Conservation (phyloP, 148 eudicot genomes). For the Silene latifolia region DNA sequence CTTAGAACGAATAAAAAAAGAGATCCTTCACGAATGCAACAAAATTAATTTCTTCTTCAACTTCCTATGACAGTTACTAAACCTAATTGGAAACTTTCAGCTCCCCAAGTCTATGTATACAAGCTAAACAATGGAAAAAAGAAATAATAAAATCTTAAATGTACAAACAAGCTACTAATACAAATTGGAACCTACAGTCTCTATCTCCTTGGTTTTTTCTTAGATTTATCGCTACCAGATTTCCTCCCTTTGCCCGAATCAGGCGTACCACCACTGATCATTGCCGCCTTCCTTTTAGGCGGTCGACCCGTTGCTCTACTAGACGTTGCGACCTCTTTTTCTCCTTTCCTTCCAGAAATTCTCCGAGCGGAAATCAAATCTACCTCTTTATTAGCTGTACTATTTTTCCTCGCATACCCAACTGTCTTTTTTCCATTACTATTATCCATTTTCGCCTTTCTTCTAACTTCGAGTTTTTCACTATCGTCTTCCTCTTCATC, state of each 20-base stretch:
- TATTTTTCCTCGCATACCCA: slow-evolving; percentile 14
- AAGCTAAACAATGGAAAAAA: not conserved
- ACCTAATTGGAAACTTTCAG: slow-evolving; percentile 14
- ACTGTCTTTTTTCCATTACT: slow-evolving; percentile 13
- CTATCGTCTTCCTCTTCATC: slow-evolving; percentile 17
- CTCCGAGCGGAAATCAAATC: slow-evolving; percentile 20
- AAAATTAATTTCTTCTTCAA: slow-evolving; percentile 8
- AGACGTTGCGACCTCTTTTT: slow-evolving; percentile 12
- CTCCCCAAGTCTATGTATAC: slow-evolving; percentile 14
- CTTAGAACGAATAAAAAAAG: not conserved
- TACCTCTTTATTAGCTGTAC: slow-evolving; percentile 9
- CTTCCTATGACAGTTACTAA: slow-evolving; percentile 14
- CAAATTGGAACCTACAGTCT: not conserved
- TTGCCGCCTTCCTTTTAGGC: slow-evolving; percentile 28
- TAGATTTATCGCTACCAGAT: slow-evolving; percentile 20
- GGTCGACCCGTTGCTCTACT: slow-evolving; percentile 27
- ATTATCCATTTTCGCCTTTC: not conserved
- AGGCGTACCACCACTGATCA: slow-evolving; percentile 20
- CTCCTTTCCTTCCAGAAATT: slow-evolving; percentile 23
- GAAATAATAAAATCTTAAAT: not conserved
- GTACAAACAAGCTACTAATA: slow-evolving; percentile 14
- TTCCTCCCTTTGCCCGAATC: slow-evolving; percentile 27
- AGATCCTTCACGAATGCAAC: not conserved
- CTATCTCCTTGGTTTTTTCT: slow-evolving; percentile 32
- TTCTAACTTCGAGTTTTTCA: not conserved